phyloP scores from a whole-genome alignment of 441 rosid genomes.

The Breynia disticha region DNA sequence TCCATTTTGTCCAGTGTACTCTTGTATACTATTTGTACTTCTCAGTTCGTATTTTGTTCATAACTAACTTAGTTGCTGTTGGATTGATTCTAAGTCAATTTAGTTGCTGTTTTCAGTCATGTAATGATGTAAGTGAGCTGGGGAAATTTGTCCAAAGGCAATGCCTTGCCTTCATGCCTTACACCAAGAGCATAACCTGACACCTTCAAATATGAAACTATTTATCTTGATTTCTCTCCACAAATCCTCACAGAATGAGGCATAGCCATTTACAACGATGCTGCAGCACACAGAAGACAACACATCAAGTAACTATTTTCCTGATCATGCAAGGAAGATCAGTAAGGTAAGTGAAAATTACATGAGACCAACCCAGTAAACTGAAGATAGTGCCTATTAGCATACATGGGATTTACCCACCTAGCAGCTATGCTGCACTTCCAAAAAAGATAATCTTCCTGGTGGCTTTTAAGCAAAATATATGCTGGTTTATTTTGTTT shows the following conservation, averaged over 20 bases:
- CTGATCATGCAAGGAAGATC: not conserved
- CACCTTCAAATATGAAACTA: conserved; percentile 45
- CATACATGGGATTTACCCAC: conserved; percentile 63
- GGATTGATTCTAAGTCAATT: too few relatives aligned
- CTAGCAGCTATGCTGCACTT: conserved; percentile 54
- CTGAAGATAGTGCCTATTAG: conserved; percentile 47
- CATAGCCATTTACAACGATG: conserved; percentile 68
- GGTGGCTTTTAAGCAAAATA: not conserved
- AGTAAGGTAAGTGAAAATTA: not conserved
- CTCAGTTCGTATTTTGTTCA: too few relatives aligned
- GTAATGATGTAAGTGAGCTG: too few relatives aligned
- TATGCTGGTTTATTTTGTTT: too few relatives aligned
- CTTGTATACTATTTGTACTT: too few relatives aligned
- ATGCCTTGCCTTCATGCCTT: conserved; percentile 3
- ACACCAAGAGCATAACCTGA: conserved; percentile 54
- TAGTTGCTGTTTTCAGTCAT: too few relatives aligned
- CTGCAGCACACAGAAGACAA: conserved; percentile 29
- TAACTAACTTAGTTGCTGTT: too few relatives aligned
- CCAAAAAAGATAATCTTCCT: not conserved
- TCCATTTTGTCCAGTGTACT: too few relatives aligned
- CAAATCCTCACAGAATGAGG: conserved; percentile 73
- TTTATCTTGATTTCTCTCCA: conserved; percentile 59
- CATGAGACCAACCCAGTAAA: conserved; percentile 24
- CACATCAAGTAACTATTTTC: not conserved
- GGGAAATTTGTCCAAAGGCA: too few relatives aligned